Conservation (phyloP, 1,284 basidiomycete genomes). For the Fomitopsis palustris region DNA sequence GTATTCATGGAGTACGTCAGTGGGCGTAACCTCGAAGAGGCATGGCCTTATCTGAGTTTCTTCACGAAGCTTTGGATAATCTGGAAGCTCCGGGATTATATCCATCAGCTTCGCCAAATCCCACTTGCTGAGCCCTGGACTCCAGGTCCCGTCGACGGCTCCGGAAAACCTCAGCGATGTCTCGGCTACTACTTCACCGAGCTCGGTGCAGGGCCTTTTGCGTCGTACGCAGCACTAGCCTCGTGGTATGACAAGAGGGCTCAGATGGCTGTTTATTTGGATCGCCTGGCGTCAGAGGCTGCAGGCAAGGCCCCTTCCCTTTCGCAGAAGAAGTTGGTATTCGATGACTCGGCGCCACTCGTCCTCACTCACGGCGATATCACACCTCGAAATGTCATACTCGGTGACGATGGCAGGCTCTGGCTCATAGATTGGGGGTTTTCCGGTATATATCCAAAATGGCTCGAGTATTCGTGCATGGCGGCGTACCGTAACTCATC, state of each 20-base stretch:
- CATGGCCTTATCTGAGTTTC: conserved; percentile 22
- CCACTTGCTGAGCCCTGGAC: not conserved
- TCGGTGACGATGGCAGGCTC: conserved; percentile 23
- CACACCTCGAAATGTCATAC: conserved; percentile 21
- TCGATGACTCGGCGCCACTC: conserved; percentile 24
- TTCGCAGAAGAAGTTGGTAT: not conserved
- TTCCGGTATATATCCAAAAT: conserved; percentile 26
- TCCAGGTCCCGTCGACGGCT: conserved; percentile 14
- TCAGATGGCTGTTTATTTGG: not conserved
- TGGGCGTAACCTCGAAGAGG: conserved; percentile 19
- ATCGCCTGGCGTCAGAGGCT: not conserved
- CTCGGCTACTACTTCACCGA: not conserved
- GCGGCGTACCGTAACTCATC: not conserved
- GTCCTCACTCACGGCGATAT: conserved; percentile 27
- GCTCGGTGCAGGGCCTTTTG: conserved; percentile 11
- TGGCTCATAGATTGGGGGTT: conserved; percentile 29
- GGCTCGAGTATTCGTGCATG: conserved; percentile 16
- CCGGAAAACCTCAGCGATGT: not conserved
- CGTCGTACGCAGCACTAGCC: conserved; percentile 7
- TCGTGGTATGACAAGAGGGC: conserved; percentile 10
- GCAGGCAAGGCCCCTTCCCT: not conserved
- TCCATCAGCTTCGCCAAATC: conserved; percentile 27
- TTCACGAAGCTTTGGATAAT: conserved; percentile 22
- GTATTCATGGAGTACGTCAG: conserved; percentile 24
- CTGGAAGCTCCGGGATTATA: conserved; percentile 26